Evolutionary conservation across 306 rosid genomes (phyloP), one percentile per base, ranked within the genome.

Genomic region (Lablab purpureus): DNA sequence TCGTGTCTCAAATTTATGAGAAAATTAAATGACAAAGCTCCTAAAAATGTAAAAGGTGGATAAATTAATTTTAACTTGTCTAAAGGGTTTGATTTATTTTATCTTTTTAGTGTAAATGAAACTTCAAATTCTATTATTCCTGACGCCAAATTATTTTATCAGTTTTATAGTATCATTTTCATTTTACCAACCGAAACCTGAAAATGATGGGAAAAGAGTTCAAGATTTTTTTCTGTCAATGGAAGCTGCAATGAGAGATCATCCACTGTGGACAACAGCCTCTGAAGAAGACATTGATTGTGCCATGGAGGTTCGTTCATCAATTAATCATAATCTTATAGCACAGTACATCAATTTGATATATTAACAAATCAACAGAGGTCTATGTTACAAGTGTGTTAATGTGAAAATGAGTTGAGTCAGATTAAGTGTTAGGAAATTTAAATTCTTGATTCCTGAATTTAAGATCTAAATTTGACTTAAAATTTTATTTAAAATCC

Each of bases 121-220:
- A 34, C 40, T 34, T 34, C 3, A 30, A 34, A 34, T 5, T 14
- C 27, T 47, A 54, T 14, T 71, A 19, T 22, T n/a, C 17, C 22
- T 45, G 23, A 22, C 10, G 4, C 41, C 7, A 74, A 40, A 27
- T 52, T 21, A 19, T 59, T 36, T n/a, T 13, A 2, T 54, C 81
- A 91, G 97, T 49, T 89, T 89, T 67, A 88, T 91, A 51, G 92
- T 86, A 32, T 91, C 93, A 12, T 88, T 89, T 78, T 89, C 94
- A 28, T 89, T 91, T 79, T 32, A 79, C 79, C 74, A 83, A 41
- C 85, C 92, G 14, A 89, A 86, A 80, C 91, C 93, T 76, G 93
- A 89, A 65, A 91, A 34, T 72, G 97, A 91, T 72, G 90, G 87
- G 21, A 83, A 89, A 80, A 84, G 45, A 78, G 89, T 89, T 75